These are phyloP conservation scores for Dissoconium aciculare DNA, from an alignment of 2,329 filamentous ascomycete species.

Conservation along the genomic window DNA sequence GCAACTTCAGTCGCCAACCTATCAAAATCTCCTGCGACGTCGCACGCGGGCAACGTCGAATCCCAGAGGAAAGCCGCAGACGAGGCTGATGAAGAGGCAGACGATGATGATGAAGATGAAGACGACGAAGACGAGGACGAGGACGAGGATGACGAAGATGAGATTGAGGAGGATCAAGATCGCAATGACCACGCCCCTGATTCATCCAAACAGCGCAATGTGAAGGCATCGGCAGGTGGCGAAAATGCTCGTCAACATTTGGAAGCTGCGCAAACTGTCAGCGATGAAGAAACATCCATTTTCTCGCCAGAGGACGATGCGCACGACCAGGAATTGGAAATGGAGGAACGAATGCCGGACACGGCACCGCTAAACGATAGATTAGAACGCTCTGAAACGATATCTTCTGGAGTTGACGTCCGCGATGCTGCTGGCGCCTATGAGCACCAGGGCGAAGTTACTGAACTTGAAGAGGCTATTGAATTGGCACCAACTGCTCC, in stretches of 20 bases:
- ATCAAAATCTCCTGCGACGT: too few relatives aligned
- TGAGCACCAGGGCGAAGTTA: constrained; percentile 33
- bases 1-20: constrained; percentile 3
- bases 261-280: constrained; percentile 1
- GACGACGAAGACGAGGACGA: constrained; percentile 2
- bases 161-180: too few relatives aligned
- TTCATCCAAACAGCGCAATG: too few relatives aligned
- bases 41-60: constrained; percentile 3
- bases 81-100: too few relatives aligned
- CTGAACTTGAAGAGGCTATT: constrained; percentile 32
- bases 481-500: constrained; percentile 29
- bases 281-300: constrained; percentile 15
- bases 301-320: constrained; percentile 13
- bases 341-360: constrained; percentile 13
- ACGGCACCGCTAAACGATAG: too few relatives aligned
- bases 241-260: too few relatives aligned
- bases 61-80: constrained; percentile 7
- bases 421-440: constrained; percentile 23
- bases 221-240: too few relatives aligned
- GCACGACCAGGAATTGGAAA: constrained; percentile 13
- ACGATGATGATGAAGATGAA: not conserved
- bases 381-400: too few relatives aligned
- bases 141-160: too few relatives aligned
- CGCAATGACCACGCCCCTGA: too few relatives aligned
- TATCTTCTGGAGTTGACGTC: constrained; percentile 1